Conservation (phyloP, 305 asterid genomes). For the Fraxinus latifolia region DNA sequence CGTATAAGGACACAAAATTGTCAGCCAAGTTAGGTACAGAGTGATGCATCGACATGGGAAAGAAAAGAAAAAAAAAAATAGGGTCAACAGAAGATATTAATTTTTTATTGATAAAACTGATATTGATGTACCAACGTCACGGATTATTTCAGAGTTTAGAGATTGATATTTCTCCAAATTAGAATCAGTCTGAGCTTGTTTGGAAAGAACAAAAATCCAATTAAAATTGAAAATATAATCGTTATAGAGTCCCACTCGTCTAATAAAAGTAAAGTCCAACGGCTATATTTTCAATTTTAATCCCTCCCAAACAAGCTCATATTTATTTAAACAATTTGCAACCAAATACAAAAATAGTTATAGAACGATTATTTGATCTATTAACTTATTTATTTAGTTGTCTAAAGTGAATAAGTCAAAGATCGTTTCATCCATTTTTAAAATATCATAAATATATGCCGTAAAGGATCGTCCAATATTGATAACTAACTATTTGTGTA, state of each 20-base stretch:
- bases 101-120: neutral
- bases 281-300: too few relatives aligned
- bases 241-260: too few relatives aligned
- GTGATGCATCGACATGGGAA: neutral
- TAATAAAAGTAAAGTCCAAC: too few relatives aligned
- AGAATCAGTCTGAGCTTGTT: neutral
- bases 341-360: neutral
- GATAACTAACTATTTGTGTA: neutral
- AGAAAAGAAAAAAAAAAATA: neutral
- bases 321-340: neutral
- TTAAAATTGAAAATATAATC: too few relatives aligned
- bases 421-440: neutral
- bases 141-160: too few relatives aligned
- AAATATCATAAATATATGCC: neutral
- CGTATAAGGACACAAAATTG: neutral
- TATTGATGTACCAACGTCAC: neutral
- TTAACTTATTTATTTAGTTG: neutral
- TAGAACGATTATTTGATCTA: neutral
- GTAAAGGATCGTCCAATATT: neutral
- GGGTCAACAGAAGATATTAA: neutral
- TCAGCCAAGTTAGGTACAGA: neutral
- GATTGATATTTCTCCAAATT: too few relatives aligned
- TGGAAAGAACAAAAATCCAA: too few relatives aligned
- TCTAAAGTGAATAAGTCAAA: neutral
- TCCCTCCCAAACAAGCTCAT: too few relatives aligned